Evolutionary conservation across 2,329 filamentous ascomycete species (phyloP).

Genomic region (Pyrenophora tritici-repentis): DNA sequence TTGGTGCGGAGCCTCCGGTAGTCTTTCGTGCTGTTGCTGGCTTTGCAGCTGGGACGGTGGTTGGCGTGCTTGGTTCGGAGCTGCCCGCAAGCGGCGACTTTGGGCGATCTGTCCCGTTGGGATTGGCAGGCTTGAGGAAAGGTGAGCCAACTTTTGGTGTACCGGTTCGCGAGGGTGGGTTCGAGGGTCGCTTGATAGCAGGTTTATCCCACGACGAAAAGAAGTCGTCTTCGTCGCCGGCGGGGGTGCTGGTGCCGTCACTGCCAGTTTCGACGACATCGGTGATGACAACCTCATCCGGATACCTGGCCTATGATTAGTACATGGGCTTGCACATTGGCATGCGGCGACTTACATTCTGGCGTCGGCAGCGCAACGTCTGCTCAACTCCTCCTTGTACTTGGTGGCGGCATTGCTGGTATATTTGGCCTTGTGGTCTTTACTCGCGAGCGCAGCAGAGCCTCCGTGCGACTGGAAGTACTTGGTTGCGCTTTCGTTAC

Average conservation of each 20-base stretch:
- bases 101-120: constrained; percentile 69
- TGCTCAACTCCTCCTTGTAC: constrained; percentile 96
- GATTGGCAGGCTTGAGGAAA: constrained; percentile 75
- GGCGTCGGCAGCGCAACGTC: constrained; percentile 79
- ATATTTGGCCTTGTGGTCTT: constrained; percentile 97
- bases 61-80: constrained; percentile 57
- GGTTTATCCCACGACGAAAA: constrained; percentile 99
- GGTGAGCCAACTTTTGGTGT: constrained; percentile 88
- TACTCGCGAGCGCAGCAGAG: constrained; percentile 90
- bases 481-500: constrained; percentile 96
- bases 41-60: constrained; percentile 58
- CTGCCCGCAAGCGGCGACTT: constrained; percentile 72
- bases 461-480: constrained; percentile 98
- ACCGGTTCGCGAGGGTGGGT: constrained; percentile 84
- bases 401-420: constrained; percentile 90
- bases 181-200: constrained; percentile 92
- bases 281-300: constrained; percentile 81
- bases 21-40: constrained; percentile 83
- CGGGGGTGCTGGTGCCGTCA: constrained; percentile 75
- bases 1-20: constrained; percentile 64
- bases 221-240: constrained; percentile 90
- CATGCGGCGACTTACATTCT: constrained; percentile 67
- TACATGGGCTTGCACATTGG: not conserved
- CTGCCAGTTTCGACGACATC: constrained; percentile 65
- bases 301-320: constrained; percentile 64